These are phyloP conservation scores for Pseudocohnilembus persalinus DNA, from an alignment of 169 alveolate species.

Conservation along the genomic window DNA sequence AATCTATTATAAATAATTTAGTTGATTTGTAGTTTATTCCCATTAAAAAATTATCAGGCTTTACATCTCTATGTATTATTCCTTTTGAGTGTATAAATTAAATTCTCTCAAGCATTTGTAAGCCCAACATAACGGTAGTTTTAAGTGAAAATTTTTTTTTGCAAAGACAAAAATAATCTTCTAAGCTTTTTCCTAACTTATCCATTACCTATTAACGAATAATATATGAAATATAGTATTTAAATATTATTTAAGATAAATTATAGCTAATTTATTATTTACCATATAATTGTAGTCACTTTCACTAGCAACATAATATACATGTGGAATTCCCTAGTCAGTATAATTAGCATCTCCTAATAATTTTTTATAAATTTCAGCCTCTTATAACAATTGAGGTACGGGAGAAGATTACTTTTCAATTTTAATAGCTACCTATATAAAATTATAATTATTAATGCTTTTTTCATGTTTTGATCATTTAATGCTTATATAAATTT, in stretches of 20 bases:
- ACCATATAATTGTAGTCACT: constrained; percentile 68
- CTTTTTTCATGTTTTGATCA: no score
- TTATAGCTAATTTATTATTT: constrained; percentile 17
- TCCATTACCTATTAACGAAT: constrained; percentile 44
- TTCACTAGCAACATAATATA: constrained; percentile 68
- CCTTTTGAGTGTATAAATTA: constrained; percentile 74
- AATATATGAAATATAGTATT: no score
- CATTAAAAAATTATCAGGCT: constrained; percentile 81
- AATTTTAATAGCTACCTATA: background rate
- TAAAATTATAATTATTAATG: background rate
- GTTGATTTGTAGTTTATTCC: constrained; percentile 58
- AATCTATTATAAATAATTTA: constrained; percentile 74
- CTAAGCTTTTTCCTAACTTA: constrained; percentile 67
- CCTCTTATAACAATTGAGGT: constrained; percentile 39
- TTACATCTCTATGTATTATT: constrained; percentile 79
- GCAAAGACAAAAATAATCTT: constrained; percentile 57
- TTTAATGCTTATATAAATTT: no score
- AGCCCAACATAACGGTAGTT: constrained; percentile 62
- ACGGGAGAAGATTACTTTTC: constrained; percentile 41
- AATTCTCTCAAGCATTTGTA: constrained; percentile 69
- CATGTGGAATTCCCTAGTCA: constrained; percentile 68
- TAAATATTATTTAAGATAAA: background rate
- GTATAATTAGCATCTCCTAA: constrained; percentile 34
- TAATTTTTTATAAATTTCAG: constrained; percentile 23
- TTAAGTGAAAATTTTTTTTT: constrained; percentile 62